Evolutionary conservation across 2,329 filamentous ascomycete species (phyloP), one percentile per base, ranked within the genome.

Genomic region (Cordyceps militaris): DNA sequence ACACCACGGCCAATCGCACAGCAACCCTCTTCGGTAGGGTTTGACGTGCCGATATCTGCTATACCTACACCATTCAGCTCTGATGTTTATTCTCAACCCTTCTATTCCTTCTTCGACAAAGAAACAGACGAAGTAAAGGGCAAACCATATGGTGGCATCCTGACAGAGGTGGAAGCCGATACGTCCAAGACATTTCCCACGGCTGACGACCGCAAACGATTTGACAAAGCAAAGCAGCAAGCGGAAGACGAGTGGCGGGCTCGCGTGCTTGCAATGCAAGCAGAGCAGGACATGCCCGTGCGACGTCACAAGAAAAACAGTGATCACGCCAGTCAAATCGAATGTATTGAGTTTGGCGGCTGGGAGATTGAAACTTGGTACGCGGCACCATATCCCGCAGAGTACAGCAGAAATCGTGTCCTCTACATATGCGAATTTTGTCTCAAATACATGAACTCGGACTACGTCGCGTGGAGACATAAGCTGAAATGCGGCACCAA

Each of bases 401-500:
- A 99, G 73, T 99, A 99, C 76, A 97, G 91, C 70, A 86, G 93
- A 62, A 97, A 99, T 69, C 87, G 90, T 30, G 89, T 96, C 38
- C 81, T 99, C n/a, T 97, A 96, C 73, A 97, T 99, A 62, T 99
- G 94, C 79, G 95, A 99, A 71, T 99, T 97, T 72, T 99, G 94
- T 70, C 79, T 99, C 60, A 99, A 97, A 74, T 99, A 99, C 75
- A 97, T 99, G 91, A 96, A 95, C 72, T 97, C 94, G 19, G 93
- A 97, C 70, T 97, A 96, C 66, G 94, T 99, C 28, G 93, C 94
- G 14, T 97, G 93, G 91, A 84, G 94, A 55, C 94, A 99, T 73
- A 97, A 97, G 75, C 82, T 91, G 65, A 99, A 99, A 76, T 99
- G 94, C 66, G 89, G 91, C 6, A 91, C 91, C 36, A 97, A 97